Evolutionary conservation across 163 green algal species (phyloP).

Genomic region (Prototheca cutis): DNA sequence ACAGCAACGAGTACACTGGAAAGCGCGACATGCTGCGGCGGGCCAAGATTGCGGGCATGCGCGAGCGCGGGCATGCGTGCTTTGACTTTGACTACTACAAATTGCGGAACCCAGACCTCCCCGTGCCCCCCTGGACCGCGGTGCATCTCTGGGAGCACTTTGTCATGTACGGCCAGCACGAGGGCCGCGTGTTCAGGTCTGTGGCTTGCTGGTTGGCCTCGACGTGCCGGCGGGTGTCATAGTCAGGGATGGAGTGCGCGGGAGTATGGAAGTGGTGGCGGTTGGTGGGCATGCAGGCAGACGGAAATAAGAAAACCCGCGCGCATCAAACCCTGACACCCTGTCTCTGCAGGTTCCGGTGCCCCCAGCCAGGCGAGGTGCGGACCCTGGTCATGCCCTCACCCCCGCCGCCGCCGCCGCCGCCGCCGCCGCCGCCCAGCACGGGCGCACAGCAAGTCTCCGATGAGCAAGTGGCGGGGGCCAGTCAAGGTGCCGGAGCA

Average conservation of each 20-base stretch:
- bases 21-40: constrained; percentile 18
- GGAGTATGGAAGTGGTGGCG: not conserved
- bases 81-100: constrained; percentile 37
- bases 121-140: constrained; percentile 8
- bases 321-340: no score
- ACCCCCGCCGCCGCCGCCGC: no score
- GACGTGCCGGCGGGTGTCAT: no score
- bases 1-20: constrained; percentile 19
- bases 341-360: not conserved
- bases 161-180: constrained; percentile 32
- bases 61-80: constrained; percentile 19
- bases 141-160: constrained; percentile 37
- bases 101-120: constrained; percentile 25
- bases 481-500: no score
- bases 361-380: not conserved
- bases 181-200: constrained; percentile 27
- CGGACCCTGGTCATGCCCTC: not conserved
- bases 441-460: no score
- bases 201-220: no score
- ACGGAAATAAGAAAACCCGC: no score
- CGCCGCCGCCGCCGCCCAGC: no score
- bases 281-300: no score
- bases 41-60: constrained; percentile 22
- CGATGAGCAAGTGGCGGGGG: no score
- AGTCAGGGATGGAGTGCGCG: not conserved